Evolutionary conservation across 129 eudicot genomes (phyloP), one percentile per base, ranked within the genome.

Genomic region (Deinandra increscens): DNA sequence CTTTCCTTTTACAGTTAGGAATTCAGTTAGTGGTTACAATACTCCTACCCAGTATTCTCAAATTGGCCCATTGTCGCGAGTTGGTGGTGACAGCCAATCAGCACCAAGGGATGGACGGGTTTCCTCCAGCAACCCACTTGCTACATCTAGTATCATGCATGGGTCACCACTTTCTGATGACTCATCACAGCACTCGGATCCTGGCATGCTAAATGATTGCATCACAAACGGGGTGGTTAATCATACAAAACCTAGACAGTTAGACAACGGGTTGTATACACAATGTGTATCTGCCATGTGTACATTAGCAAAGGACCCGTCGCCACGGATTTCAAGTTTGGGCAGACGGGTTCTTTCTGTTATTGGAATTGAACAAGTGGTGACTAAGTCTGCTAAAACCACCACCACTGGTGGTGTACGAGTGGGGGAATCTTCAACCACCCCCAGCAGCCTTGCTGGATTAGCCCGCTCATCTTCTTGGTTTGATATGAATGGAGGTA

Each of bases 401-500:
- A 22, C 89, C 43, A 13, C 72, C 62, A 48, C 78, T 10, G 68
- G 79, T 23, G 39, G 81, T 73, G 60, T 61, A 68, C 83, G 86
- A 6, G 70, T 80, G 12, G 84, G 91, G 29, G 99, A 89, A 77
- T 74, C 88, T 5, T 60, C 84, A 22, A 12, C 81, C 1, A 60
- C 75, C 29, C 73, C 78, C 55, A 70, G 63, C 45, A 88, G 86
- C 73, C 77, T 83, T 60, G 86, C 91, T 53, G 99, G 99, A 54
- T 70, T 93, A 49, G 97, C 88, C 49, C 95, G 99, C 26, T 93
- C 99, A 4, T 71, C 97, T 4, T 93, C 99, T 70, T 89, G 95
- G 97, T 93, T 93, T 78, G 99, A 93, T 68, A 81, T 92, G 96
- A 88, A 84, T 75, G 91, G 91, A 77, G 96, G 97, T 91, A 78